Evolutionary conservation across 2,329 filamentous ascomycete species (phyloP), one percentile per base, ranked within the genome.

Genomic region (Aphanocladium album): DNA sequence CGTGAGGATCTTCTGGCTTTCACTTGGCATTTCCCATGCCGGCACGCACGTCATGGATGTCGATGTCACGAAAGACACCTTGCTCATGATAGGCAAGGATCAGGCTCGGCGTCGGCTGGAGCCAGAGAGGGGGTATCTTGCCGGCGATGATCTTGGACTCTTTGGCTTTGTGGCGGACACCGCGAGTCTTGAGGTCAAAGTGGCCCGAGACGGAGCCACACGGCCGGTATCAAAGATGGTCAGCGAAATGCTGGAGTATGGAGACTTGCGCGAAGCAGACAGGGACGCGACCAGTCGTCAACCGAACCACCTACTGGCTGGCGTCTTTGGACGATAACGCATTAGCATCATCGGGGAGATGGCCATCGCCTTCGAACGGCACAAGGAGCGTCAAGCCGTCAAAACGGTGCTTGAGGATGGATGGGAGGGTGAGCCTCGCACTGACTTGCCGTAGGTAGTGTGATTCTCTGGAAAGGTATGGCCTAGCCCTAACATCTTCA

Each of bases 391-490:
- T 70, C 12, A 86, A 66, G 1, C 75, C 80, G 0, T 76, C 84
- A 64, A 90, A 83, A 0, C 72, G 62, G 63, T 89, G 90, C 3
- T 73, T 71, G 1, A 90, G 66, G 8, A 90, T 67, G 1, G 86
- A 62, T 90, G 85, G 0, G 83, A 84, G 1, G 72, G 72, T 0
- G 86, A 89, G 0, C 77, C 76, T 50, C 76, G 77, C 0, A 85
- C 80, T 1, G 77, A 77, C 0, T 65, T 12, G 11, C 82, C 80
- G 86, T 87, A 90, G 0, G 77, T 83, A 0, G 88, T 90, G 66
- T 89, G 86, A 1, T 77, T 77, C 52, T 89, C 84, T 0, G 84
- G 85, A 64, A 91, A 90, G 0, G 83, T 79, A 65, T 90, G 86
- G 0, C 87, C 87, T 65, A 79, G 89, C 0, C 88, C 88, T 65